Evolutionary conservation across 306 rosid species (phyloP).

Genomic region (Acacia confusa): DNA sequence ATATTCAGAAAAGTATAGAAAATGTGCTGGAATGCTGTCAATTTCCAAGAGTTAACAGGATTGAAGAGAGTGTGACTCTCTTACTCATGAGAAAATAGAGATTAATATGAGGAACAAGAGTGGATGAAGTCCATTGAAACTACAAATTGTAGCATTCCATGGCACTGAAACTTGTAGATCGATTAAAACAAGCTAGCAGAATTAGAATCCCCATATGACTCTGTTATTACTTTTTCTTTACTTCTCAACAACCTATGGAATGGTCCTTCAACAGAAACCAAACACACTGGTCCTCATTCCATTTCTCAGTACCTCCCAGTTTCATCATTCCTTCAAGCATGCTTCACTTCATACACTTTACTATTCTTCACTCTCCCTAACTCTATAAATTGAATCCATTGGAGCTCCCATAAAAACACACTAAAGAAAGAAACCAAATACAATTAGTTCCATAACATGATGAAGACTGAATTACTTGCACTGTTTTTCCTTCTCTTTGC

Average conservation of each 20-base stretch:
- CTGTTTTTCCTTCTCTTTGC: not conserved
- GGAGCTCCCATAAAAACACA: not conserved
- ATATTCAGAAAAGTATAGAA: too few species aligned
- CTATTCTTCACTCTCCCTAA: not conserved
- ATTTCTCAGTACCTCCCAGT: not conserved
- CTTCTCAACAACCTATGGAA: not conserved
- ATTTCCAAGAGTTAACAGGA: too few species aligned
- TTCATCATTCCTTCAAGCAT: not conserved
- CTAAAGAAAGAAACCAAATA: not conserved
- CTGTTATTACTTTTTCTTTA: not conserved
- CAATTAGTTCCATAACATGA: not conserved
- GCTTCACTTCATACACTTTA: not conserved
- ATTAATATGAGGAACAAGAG: too few species aligned
- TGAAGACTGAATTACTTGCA: not conserved
- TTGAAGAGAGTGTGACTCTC: not conserved
- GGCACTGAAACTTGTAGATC: not conserved
- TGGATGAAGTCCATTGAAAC: not conserved
- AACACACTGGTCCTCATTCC: not conserved
- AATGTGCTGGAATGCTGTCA: too few species aligned
- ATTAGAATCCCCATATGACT: not conserved
- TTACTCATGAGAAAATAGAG: not conserved
- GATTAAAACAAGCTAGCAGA: not conserved
- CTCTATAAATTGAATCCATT: not conserved
- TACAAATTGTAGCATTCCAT: not conserved
- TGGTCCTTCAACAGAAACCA: not conserved